Conservation (phyloP, 2,329 filamentous ascomycete species). For the Lachnellula suecica region DNA sequence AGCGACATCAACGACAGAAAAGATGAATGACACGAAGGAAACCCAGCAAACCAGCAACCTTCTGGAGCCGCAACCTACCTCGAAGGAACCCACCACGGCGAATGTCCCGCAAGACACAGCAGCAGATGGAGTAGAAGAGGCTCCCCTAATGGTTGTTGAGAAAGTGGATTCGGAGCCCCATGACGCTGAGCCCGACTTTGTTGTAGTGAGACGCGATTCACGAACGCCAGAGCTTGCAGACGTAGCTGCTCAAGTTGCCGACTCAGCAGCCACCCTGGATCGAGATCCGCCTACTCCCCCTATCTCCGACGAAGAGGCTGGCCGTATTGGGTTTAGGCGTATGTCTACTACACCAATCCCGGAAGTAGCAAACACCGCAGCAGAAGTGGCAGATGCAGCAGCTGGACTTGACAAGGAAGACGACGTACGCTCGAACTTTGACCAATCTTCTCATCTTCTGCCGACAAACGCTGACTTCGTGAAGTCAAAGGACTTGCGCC, state of each 20-base stretch:
- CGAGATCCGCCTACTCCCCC: slow-evolving; percentile 33
- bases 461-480: background rate
- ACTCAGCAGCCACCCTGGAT: slow-evolving; percentile 27
- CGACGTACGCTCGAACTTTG: slow-evolving; percentile 4
- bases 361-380: slow-evolving; percentile 42
- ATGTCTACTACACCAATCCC: slow-evolving; percentile 40
- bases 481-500: background rate
- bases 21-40: background rate
- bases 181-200: slow-evolving; percentile 35
- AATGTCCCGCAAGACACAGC: background rate
- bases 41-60: background rate
- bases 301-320: slow-evolving; percentile 34
- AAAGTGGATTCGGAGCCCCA: slow-evolving; percentile 35
- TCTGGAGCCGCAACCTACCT: background rate
- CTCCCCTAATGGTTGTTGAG: slow-evolving; percentile 33
- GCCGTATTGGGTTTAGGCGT: slow-evolving; percentile 33
- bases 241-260: slow-evolving; percentile 28
- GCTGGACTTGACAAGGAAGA: slow-evolving; percentile 35
- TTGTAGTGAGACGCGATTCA: slow-evolving; percentile 27
- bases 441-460: background rate
- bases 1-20: background rate
- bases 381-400: slow-evolving; percentile 45
- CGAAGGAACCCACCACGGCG: background rate
- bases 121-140: background rate
- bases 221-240: slow-evolving; percentile 23